These are phyloP conservation scores for Penicillium canariense DNA, from an alignment of 495 filamentous ascomycete species.

Conservation along the genomic window DNA sequence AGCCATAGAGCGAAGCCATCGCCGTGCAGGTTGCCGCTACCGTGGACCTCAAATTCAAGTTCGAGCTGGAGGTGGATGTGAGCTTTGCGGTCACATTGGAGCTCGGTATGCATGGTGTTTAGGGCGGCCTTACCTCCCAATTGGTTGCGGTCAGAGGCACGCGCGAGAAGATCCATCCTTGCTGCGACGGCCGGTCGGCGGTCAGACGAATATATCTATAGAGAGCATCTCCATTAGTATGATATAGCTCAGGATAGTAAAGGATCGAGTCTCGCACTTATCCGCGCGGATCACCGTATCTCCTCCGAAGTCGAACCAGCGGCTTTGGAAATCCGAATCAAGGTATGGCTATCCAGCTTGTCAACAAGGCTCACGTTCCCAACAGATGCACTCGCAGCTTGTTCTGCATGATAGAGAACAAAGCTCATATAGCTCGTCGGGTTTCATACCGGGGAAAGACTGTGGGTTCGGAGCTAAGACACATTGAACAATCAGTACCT, in stretches of 20 bases:
- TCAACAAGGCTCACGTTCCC: constrained; percentile 24
- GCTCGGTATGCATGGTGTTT: no score
- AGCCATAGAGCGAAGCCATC: constrained; percentile 99
- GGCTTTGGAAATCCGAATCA: constrained; percentile 96
- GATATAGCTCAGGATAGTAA: not conserved
- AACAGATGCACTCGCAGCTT: not conserved
- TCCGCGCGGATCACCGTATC: constrained; percentile 92
- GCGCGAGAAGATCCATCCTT: constrained; percentile 89
- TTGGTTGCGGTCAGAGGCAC: constrained; percentile 97
- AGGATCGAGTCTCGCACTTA: constrained; percentile 51
- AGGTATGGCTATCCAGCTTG: constrained; percentile 74
- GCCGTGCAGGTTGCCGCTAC: constrained; percentile 81
- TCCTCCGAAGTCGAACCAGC: constrained; percentile 99
- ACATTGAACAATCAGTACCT: constrained; percentile 21
- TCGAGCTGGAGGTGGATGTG: constrained; percentile 60
- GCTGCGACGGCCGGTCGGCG: constrained; percentile 82
- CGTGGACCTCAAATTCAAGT: constrained; percentile 89
- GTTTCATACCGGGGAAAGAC: constrained; percentile 53
- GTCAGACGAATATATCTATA: constrained; percentile 87
- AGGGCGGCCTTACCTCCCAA: constrained; percentile 69
- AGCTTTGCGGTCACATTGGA: constrained; percentile 1
- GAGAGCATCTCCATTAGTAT: constrained; percentile 15
- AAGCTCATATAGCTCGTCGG: constrained; percentile 2
- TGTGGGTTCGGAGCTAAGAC: constrained; percentile 71
- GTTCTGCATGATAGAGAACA: not conserved